phyloP scores from a whole-genome alignment of 1,284 basidiomycete genomes.

The Tylopilus microsporus region DNA sequence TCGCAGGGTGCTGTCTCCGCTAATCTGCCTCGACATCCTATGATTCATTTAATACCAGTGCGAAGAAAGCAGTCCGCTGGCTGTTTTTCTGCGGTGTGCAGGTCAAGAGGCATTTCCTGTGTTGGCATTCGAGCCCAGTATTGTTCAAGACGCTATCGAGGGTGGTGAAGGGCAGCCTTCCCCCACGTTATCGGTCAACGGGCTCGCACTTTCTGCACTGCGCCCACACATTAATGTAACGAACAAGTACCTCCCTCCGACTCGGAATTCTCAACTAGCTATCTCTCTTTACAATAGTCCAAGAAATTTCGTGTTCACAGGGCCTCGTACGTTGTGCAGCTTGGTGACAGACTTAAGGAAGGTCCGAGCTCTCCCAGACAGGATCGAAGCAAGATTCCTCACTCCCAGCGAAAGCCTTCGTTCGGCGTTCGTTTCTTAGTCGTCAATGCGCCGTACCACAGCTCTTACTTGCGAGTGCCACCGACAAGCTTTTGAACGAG shows the following conservation, averaged over 20 bases:
- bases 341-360: conserved; percentile 88
- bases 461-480: conserved; percentile 77
- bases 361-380: conserved; percentile 80
- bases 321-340: conserved; percentile 90
- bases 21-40: conserved; percentile 72
- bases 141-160: conserved; percentile 84
- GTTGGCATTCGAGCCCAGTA: conserved; percentile 81
- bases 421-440: conserved; percentile 93
- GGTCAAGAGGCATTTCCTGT: conserved; percentile 97
- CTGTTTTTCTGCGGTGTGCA: conserved; percentile 89
- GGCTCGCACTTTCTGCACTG: conserved; percentile 74
- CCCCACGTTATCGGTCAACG: conserved; percentile 90
- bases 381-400: conserved; percentile 92
- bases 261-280: conserved; percentile 61
- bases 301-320: conserved; percentile 89
- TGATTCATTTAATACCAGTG: conserved; percentile 72
- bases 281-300: conserved; percentile 92
- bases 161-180: conserved; percentile 91
- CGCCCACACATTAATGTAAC: conserved; percentile 83
- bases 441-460: conserved; percentile 95
- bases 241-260: conserved; percentile 78
- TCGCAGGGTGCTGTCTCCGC: conserved; percentile 96
- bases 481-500: conserved; percentile 68
- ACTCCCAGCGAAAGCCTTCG: conserved; percentile 90
- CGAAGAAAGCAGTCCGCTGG: conserved; percentile 82